Percentiles rank a stretch among this genome's conserved stretches.
These are phyloP conservation scores for Monoraphidium neglectum DNA, from an alignment of 139 green algal species.

Conservation along the genomic window DNA sequence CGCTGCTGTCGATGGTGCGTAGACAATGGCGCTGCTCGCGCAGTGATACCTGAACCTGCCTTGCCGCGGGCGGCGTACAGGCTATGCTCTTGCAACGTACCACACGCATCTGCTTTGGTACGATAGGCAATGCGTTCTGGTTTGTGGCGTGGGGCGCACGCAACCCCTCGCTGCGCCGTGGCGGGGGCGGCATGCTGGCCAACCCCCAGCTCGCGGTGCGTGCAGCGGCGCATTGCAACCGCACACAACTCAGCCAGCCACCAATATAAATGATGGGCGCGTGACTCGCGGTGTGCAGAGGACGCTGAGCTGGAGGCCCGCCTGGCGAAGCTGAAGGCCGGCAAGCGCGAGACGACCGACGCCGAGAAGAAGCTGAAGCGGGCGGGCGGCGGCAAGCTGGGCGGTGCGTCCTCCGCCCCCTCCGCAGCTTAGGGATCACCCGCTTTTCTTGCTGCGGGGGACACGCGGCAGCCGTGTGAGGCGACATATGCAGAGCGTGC, in stretches of 20 bases:
- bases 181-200: no score
- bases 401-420: background rate
- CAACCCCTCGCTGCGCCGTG: no score
- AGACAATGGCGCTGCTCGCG: no score
- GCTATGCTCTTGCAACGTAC: no score
- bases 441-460: background rate
- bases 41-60: no score
- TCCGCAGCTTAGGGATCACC: no score
- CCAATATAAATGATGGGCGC: background rate
- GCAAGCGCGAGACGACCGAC: conserved; percentile 67
- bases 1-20: no score
- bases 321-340: conserved; percentile 64
- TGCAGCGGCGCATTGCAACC: background rate
- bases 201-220: no score
- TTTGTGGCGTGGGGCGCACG: no score
- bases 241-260: background rate
- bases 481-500: background rate
- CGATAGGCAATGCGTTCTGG: no score
- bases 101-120: no score
- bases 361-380: conserved; percentile 35
- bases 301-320: conserved; percentile 75
- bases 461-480: background rate
- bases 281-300: conserved; percentile 2
- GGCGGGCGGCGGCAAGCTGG: conserved; percentile 4
- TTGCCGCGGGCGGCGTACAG: no score